Evolutionary conservation across 768 basidiomycete species (phyloP).

Genomic region (Russula olivacea): DNA sequence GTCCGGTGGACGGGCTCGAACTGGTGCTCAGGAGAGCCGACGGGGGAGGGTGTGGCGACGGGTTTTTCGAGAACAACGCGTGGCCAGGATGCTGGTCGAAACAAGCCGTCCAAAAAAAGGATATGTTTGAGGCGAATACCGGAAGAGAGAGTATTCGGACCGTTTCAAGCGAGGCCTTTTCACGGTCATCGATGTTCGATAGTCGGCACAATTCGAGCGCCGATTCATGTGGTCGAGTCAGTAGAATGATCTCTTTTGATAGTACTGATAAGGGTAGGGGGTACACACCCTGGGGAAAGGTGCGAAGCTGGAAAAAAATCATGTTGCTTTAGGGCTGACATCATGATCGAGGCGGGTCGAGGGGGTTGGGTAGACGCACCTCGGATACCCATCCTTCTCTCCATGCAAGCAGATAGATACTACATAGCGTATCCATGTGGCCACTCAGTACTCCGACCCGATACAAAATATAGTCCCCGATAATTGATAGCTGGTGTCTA

Average conservation of each 20-base stretch:
- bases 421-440: neutral
- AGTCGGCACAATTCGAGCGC: constrained; percentile 12
- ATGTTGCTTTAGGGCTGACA: neutral
- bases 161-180: constrained; percentile 1
- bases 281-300: neutral
- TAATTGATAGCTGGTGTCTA: constrained; percentile 1
- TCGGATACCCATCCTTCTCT: constrained; percentile 11
- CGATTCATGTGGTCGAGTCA: neutral
- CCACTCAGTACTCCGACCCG: constrained; percentile 3
- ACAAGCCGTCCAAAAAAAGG: constrained; percentile 5
- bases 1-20: neutral
- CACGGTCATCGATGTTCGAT: neutral
- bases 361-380: neutral
- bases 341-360: neutral
- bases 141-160: constrained; percentile 7
- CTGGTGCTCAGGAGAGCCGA: neutral
- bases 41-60: too few species aligned
- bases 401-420: constrained; percentile 10
- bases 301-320: neutral
- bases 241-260: constrained; percentile 5
- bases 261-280: constrained; percentile 2
- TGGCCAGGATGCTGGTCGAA: constrained; percentile 11
- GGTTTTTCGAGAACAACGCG: constrained; percentile 1
- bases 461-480: constrained; percentile 17
- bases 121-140: too few species aligned